Conservation (phyloP, 2,329 filamentous ascomycete species). For the Sporothrix pallida region DNA sequence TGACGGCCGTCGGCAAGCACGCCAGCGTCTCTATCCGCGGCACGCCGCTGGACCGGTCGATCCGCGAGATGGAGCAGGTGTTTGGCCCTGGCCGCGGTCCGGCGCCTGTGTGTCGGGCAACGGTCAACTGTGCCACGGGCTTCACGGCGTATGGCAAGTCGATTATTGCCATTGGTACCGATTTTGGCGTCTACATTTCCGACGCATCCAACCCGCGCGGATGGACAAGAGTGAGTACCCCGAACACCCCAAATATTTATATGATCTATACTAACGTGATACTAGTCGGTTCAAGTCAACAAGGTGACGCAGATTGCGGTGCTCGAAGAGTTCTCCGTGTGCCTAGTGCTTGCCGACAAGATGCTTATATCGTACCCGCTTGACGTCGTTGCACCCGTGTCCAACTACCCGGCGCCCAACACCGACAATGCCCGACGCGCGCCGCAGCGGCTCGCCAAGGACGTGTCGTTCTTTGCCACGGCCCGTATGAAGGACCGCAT, state of each 20-base stretch:
- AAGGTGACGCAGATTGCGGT: constrained; percentile 92
- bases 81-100: constrained; percentile 75
- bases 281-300: constrained; percentile 73
- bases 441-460: constrained; percentile 90
- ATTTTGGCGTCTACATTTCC: constrained; percentile 90
- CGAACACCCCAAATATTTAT: too few species aligned
- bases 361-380: constrained; percentile 91
- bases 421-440: constrained; percentile 79
- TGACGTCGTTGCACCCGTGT: constrained; percentile 75
- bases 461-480: constrained; percentile 95
- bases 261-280: background rate
- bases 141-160: constrained; percentile 84
- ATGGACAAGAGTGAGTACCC: constrained; percentile 77
- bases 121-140: constrained; percentile 90
- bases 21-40: constrained; percentile 78
- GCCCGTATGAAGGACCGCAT: constrained; percentile 97
- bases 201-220: constrained; percentile 88
- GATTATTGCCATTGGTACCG: constrained; percentile 92
- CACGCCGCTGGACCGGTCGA: constrained; percentile 89
- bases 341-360: constrained; percentile 89
- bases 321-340: constrained; percentile 92
- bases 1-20: constrained; percentile 64
- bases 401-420: constrained; percentile 64
- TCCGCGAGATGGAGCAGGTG: constrained; percentile 81
- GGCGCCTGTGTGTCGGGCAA: constrained; percentile 78